Evolutionary conservation across 75 land plant species (phyloP).

Genomic region (Ceratopteris richardii): DNA sequence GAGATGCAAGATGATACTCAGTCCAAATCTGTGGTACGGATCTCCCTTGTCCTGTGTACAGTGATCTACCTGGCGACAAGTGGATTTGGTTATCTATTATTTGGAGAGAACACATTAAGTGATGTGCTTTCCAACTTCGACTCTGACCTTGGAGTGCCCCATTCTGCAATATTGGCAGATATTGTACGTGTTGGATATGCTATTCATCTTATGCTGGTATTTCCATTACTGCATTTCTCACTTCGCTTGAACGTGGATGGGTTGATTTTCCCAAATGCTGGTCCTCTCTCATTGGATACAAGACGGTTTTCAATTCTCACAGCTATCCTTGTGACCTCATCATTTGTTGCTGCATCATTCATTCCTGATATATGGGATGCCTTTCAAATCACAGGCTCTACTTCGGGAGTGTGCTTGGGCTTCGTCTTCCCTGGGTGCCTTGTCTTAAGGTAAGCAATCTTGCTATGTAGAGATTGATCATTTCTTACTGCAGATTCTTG

Average conservation of each 20-base stretch:
- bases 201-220: slow-evolving; percentile 85
- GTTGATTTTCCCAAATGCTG: slow-evolving; percentile 50
- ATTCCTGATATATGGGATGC: slow-evolving; percentile 96
- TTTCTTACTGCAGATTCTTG: background rate
- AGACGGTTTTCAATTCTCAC: slow-evolving; percentile 48
- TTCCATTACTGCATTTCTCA: slow-evolving; percentile 76
- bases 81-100: slow-evolving; percentile 64
- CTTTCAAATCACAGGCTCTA: slow-evolving; percentile 90
- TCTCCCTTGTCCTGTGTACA: slow-evolving; percentile 57
- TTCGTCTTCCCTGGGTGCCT: slow-evolving; percentile 88
- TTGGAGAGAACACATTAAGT: slow-evolving; percentile 61
- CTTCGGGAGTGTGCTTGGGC: slow-evolving; percentile 72
- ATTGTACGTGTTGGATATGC: slow-evolving; percentile 73
- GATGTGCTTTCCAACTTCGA: slow-evolving; percentile 85
- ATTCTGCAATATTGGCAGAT: slow-evolving; percentile 38
- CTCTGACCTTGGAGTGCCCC: slow-evolving; percentile 59
- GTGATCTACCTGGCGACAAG: slow-evolving; percentile 65
- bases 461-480: background rate
- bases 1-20: slow-evolving; percentile 58
- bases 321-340: slow-evolving; percentile 27
- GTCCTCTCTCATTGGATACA: slow-evolving; percentile 38
- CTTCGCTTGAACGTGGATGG: slow-evolving; percentile 76
- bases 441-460: slow-evolving; percentile 43
- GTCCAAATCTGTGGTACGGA: slow-evolving; percentile 44
- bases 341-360: slow-evolving; percentile 63